phyloP scores from a whole-genome alignment of 805 yeast genomes.

The Hyphopichia homilentoma region DNA sequence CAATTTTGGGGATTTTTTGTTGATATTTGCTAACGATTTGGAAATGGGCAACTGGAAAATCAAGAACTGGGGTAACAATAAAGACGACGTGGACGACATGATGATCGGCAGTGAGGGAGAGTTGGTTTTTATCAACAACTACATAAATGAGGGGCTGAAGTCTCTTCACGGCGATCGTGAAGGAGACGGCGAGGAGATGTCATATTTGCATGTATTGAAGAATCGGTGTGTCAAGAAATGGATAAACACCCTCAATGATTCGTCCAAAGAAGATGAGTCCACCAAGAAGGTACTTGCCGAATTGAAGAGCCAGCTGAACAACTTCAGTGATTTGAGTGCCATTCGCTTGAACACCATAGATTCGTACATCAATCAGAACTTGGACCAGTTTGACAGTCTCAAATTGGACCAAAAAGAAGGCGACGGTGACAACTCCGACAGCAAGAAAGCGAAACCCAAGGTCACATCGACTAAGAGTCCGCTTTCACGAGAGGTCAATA shows the following conservation, averaged over 20 bases:
- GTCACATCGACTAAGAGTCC: constrained; percentile 4
- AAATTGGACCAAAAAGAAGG: constrained; percentile 4
- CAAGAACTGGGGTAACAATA: constrained; percentile 48
- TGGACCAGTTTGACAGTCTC: constrained; percentile 19
- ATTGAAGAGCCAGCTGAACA: too few species aligned
- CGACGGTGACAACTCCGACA: not conserved
- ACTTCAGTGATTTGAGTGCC: too few species aligned
- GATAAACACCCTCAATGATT: constrained; percentile 24
- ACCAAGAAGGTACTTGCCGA: constrained; percentile 11
- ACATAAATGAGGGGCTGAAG: too few species aligned
- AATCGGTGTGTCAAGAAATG: constrained; percentile 30
- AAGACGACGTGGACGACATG: constrained; percentile 44
- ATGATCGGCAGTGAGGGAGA: constrained; percentile 71
- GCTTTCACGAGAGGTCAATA: constrained; percentile 4
- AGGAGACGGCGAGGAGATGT: constrained; percentile 19
- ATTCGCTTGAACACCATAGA: constrained; percentile 23
- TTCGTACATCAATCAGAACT: constrained; percentile 26
- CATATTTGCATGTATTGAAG: constrained; percentile 40
- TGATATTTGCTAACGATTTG: constrained; percentile 80
- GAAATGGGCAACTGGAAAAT: constrained; percentile 79
- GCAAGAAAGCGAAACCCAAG: not conserved
- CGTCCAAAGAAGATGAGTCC: constrained; percentile 10
- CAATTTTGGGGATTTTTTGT: constrained; percentile 84
- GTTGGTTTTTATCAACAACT: constrained; percentile 63
- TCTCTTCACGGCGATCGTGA: constrained; percentile 18